phyloP scores from a whole-genome alignment of 2,329 filamentous ascomycete genomes.

The Paecilomyces fulvus region DNA sequence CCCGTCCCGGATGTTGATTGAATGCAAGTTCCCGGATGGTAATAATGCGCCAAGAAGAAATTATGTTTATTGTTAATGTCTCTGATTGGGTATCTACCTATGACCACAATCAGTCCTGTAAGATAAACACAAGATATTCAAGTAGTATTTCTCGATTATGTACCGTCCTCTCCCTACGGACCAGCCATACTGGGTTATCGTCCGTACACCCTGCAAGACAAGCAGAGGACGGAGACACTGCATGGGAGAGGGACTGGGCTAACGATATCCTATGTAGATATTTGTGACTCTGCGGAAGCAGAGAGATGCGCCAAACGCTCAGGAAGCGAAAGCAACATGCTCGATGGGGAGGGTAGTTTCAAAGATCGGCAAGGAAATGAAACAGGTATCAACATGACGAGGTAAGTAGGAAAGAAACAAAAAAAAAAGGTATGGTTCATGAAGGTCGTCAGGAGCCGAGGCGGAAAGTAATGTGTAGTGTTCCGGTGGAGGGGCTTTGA shows the following conservation, averaged over 20 bases:
- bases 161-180: background rate
- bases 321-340: background rate
- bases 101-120: background rate
- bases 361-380: background rate
- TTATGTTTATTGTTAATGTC: background rate
- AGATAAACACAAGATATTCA: background rate
- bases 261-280: background rate
- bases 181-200: background rate
- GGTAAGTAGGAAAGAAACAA: background rate
- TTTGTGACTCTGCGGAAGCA: background rate
- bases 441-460: conserved; percentile 1
- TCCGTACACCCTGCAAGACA: background rate
- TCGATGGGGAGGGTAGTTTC: background rate
- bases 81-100: background rate
- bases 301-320: no score
- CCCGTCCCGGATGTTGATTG: background rate
- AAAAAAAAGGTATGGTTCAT: background rate
- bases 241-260: background rate
- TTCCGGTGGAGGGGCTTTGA: background rate
- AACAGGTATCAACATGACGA: background rate
- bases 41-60: background rate
- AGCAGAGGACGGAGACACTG: background rate
- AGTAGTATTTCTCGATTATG: background rate
- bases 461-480: background rate
- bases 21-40: background rate